Evolutionary conservation across 106 monocot species (phyloP), one percentile per base, ranked within the genome.

Genomic region (Dendrobium nobile): DNA sequence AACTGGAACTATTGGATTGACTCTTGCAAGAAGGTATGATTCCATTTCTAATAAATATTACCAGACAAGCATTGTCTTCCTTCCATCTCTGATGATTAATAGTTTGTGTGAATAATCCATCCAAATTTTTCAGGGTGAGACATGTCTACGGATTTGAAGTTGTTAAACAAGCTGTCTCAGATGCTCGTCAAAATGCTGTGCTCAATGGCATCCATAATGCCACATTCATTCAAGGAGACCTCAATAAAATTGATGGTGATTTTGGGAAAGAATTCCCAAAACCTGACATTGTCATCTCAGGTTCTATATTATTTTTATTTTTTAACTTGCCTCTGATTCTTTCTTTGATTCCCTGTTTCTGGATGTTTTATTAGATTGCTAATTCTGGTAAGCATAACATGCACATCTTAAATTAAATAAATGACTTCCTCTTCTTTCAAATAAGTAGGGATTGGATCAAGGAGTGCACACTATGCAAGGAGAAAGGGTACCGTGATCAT

Each of bases 101-200:
- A 75, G 41, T 28, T 40, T 77, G 37, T 54, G 13, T 44, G n/a
- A 45, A 37, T 7, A 70, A 15, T 41, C 13, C 79, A 68, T 41
- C 82, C 42, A 31, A 33, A 2, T 3, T n/a, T 76, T 82, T 43
- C 82, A 97, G 94, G 88, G 95, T 73, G 31, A 91, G 76, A 47
- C 95, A 98, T 80, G 89, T 98, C 77, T 98, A 95, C 86, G 98
- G 98, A 26, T 98, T 93, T 79, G 98, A 98, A 90, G 88, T 95
- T 68, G 95, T 98, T 26, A 67, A 84, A 56, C 84, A 95, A 86
- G 98, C 98, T 18, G 86, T 98, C 45, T 81, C 88, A 85, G 95
- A 95, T 92, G 98, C 98, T 31, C 81, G 79, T 79, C 81, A 78
- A 79, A 98, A 98, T 91, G 98, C 95, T 17, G 80, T 84, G 73